Evolutionary conservation across 23 red algal species (phyloP).

Genomic region (Agarophyton chilense): DNA sequence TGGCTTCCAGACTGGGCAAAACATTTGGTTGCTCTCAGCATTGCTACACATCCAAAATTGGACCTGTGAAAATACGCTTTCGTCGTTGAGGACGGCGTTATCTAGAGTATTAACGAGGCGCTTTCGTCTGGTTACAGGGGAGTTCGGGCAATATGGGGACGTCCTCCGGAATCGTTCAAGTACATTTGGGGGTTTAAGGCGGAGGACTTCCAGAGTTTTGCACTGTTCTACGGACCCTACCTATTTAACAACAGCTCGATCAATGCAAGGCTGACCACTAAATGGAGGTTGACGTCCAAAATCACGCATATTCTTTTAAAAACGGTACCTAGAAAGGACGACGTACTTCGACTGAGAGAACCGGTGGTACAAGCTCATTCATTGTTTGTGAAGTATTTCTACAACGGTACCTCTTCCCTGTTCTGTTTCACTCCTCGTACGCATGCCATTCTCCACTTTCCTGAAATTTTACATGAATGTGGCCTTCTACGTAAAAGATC

Average conservation of each 20-base stretch:
- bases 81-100: no score
- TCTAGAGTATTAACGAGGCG: no score
- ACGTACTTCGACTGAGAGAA: no score
- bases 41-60: no score
- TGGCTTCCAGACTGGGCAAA: neutral
- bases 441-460: conserved; percentile 1
- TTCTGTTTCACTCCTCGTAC: conserved; percentile 12
- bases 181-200: neutral
- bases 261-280: neutral
- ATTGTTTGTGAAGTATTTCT: neutral
- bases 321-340: no score
- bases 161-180: no score
- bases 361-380: neutral
- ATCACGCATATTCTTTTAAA: no score
- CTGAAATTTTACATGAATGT: neutral
- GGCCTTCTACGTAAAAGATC: neutral
- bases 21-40: neutral
- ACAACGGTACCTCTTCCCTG: neutral
- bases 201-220: neutral
- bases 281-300: neutral
- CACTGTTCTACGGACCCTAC: neutral
- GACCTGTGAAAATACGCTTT: neutral
- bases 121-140: no score
- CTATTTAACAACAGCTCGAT: neutral
- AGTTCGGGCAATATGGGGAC: no score